Percentiles rank a stretch among this genome's conserved stretches.
Conservation (phyloP, 2,329 filamentous ascomycete species). For the Aspergillus fructus region DNA sequence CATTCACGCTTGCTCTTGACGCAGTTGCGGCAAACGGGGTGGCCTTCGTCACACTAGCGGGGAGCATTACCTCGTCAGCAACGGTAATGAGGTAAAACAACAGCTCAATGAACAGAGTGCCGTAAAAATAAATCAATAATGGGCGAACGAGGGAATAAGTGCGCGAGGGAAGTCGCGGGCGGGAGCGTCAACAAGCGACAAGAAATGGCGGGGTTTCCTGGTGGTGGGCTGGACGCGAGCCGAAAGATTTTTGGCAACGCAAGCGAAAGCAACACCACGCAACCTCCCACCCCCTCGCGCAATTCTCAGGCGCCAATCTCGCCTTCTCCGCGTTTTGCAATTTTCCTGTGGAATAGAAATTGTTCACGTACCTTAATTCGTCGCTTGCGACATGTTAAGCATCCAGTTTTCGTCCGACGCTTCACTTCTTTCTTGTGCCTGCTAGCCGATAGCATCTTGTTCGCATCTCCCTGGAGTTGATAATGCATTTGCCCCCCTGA, state of each 20-base stretch:
- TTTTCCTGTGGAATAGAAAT: constrained; percentile 1
- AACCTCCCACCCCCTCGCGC: constrained; percentile 10
- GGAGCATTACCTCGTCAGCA: constrained; percentile 8
- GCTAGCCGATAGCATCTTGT: constrained; percentile 56
- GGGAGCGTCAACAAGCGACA: constrained; percentile 27
- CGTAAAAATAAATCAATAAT: background rate
- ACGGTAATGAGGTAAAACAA: background rate
- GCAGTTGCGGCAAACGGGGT: constrained; percentile 78
- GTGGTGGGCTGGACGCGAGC: constrained; percentile 19
- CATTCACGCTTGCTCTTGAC: constrained; percentile 68
- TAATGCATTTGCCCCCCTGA: constrained; percentile 52
- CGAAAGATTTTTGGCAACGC: constrained; percentile 17
- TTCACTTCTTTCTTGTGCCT: constrained; percentile 72
- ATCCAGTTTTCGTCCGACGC: constrained; percentile 72
- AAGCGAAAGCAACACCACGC: constrained; percentile 25
- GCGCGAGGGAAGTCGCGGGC: constrained; percentile 12
- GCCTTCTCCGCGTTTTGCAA: background rate
- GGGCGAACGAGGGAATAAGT: background rate
- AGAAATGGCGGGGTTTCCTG: constrained; percentile 23
- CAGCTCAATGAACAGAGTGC: background rate
- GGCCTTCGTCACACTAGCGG: constrained; percentile 86
- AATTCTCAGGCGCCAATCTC: constrained; percentile 3
- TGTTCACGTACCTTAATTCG: constrained; percentile 66
- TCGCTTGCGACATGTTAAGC: constrained; percentile 63
- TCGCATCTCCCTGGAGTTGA: constrained; percentile 50